These are phyloP conservation scores for Phytophthora brassicae DNA, from an alignment of 352 stramenopile genomes.

Conservation along the genomic window DNA sequence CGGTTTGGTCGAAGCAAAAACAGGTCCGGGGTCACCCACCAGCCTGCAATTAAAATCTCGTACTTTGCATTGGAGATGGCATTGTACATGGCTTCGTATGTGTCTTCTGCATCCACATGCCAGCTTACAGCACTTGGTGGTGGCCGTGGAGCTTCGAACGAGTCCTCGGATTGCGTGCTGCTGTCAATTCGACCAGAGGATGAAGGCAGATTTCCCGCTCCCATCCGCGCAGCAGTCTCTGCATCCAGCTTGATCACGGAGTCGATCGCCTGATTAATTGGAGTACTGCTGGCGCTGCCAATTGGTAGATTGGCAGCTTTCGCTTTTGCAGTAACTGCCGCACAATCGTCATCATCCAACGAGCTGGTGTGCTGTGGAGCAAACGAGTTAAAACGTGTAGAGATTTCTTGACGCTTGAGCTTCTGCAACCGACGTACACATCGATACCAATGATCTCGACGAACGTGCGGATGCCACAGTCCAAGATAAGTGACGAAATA, in stretches of 20 bases:
- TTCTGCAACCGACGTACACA: conserved; percentile 76
- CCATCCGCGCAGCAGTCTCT: conserved; percentile 28
- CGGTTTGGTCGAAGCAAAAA: conserved; percentile 72
- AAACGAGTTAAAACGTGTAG: conserved; percentile 82
- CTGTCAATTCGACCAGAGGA: conserved; percentile 43
- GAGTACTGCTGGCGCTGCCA: conserved; percentile 13
- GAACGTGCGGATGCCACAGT: conserved; percentile 83
- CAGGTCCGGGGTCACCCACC: conserved; percentile 88
- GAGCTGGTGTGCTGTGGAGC: conserved; percentile 59
- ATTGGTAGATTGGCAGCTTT: conserved; percentile 24
- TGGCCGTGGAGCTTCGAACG: conserved; percentile 42
- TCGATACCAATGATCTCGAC: conserved; percentile 82
- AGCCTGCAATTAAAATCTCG: conserved; percentile 90
- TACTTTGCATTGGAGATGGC: conserved; percentile 87
- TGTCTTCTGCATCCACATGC: conserved; percentile 88
- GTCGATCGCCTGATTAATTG: conserved; percentile 36
- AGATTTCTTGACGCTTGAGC: conserved; percentile 71
- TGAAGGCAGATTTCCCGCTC: conserved; percentile 22
- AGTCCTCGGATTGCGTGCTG: conserved; percentile 64
- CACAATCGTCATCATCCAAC: conserved; percentile 37
- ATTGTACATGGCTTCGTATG: conserved; percentile 84
- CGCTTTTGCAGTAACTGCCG: conserved; percentile 30
- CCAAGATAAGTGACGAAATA: conserved; percentile 82
- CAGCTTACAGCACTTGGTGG: conserved; percentile 71
- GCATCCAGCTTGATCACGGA: conserved; percentile 37